phyloP scores from a whole-genome alignment of 805 yeast genomes.

The Candida hungchunana region DNA sequence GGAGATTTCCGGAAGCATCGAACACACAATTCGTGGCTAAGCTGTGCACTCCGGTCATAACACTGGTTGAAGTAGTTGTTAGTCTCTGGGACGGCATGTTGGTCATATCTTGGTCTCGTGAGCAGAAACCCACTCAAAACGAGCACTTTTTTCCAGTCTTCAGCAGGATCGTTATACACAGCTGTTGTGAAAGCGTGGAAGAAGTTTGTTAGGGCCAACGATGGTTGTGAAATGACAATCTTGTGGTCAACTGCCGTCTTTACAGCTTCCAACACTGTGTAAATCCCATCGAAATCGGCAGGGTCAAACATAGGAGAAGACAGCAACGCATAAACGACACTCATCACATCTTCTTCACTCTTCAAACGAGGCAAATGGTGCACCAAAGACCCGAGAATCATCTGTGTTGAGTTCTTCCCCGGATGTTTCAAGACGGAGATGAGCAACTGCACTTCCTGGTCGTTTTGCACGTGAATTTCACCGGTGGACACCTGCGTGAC shows the following conservation, averaged over 20 bases:
- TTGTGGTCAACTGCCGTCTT: constrained; percentile 42
- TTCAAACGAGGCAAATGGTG: constrained; percentile 44
- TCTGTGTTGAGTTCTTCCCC: constrained; percentile 3
- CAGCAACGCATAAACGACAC: constrained; percentile 34
- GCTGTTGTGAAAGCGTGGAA: constrained; percentile 33
- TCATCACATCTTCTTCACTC: constrained; percentile 37
- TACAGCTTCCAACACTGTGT: constrained; percentile 43
- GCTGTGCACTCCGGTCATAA: constrained; percentile 29
- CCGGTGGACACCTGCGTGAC: constrained; percentile 26
- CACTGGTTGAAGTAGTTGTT: constrained; percentile 34
- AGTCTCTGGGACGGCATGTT: constrained; percentile 28
- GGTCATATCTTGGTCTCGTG: constrained; percentile 32
- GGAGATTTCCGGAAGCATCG: constrained; percentile 9
- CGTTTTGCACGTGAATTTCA: constrained; percentile 22
- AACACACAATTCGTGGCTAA: constrained; percentile 28
- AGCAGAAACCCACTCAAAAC: constrained; percentile 39
- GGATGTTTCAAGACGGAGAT: constrained; percentile 14
- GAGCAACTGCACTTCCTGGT: constrained; percentile 27
- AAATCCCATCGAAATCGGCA: constrained; percentile 24
- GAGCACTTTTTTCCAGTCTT: constrained; percentile 41
- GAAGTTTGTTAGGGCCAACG: constrained; percentile 36
- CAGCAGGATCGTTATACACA: constrained; percentile 28
- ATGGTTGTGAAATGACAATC: constrained; percentile 40
- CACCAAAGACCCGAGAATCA: constrained; percentile 35
- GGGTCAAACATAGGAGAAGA: constrained; percentile 31